These are phyloP conservation scores for Astrothelium macrocarpum DNA, from an alignment of 495 filamentous ascomycete genomes.

Conservation along the genomic window DNA sequence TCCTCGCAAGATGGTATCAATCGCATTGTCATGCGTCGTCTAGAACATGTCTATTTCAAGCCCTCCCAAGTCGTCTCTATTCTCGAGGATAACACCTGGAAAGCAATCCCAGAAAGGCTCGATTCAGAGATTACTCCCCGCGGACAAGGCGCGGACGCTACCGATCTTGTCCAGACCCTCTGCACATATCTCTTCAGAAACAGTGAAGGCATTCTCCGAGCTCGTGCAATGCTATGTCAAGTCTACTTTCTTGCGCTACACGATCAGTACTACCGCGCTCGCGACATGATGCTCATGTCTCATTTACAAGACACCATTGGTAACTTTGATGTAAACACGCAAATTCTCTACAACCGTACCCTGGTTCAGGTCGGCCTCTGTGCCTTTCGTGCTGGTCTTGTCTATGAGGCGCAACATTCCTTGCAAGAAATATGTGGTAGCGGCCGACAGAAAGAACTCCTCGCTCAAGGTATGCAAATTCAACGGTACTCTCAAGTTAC, in stretches of 20 bases:
- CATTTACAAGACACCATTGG: constrained; percentile 92
- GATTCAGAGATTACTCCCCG: constrained; percentile 77
- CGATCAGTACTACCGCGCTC: constrained; percentile 92
- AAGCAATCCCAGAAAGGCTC: constrained; percentile 57
- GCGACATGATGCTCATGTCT: constrained; percentile 99
- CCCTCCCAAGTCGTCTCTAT: constrained; percentile 86
- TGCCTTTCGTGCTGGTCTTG: constrained; percentile 90
- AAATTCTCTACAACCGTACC: constrained; percentile 98
- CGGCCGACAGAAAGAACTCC: constrained; percentile 91
- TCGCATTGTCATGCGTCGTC: constrained; percentile 79
- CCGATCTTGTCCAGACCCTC: constrained; percentile 69
- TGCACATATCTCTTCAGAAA: constrained; percentile 91
- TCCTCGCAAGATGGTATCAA: constrained; percentile 74
- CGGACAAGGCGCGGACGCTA: constrained; percentile 49
- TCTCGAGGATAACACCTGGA: constrained; percentile 87
- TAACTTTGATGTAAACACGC: constrained; percentile 90
- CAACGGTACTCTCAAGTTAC: constrained; percentile 91
- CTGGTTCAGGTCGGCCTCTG: constrained; percentile 96
- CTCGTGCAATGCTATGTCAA: constrained; percentile 94
- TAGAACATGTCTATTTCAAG: constrained; percentile 99
- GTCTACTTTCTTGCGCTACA: constrained; percentile 97
- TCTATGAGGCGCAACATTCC: constrained; percentile 94
- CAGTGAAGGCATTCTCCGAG: constrained; percentile 90
- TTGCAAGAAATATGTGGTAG: constrained; percentile 96
- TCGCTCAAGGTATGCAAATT: constrained; percentile 96